phyloP scores from a whole-genome alignment of 2,329 filamentous ascomycete genomes.

The Lojkania enalia region DNA sequence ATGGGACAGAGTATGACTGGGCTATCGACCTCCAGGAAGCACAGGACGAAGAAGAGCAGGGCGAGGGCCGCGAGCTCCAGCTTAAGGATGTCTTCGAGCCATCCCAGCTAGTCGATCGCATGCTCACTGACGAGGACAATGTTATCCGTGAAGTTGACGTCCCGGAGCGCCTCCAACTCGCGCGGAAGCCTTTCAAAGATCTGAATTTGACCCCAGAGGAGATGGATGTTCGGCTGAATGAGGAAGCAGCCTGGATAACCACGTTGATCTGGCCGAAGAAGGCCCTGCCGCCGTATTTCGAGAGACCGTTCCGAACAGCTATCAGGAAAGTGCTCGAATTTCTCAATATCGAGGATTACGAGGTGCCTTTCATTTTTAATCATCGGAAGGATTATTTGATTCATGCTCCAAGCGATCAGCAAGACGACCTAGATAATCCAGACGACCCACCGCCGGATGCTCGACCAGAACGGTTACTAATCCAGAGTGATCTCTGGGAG shows the following conservation, averaged over 20 bases:
- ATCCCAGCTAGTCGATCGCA: conserved; percentile 88
- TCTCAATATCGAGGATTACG: conserved; percentile 90
- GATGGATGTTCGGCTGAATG: conserved; percentile 63
- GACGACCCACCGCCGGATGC: conserved; percentile 73
- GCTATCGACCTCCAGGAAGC: conserved; percentile 87
- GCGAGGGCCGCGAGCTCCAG: conserved; percentile 82
- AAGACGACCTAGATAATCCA: conserved; percentile 61
- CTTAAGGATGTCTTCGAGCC: conserved; percentile 98
- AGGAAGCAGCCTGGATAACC: conserved; percentile 91
- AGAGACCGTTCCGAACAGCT: conserved; percentile 81
- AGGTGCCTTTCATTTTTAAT: conserved; percentile 97
- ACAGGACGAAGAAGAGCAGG: conserved; percentile 74
- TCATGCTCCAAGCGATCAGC: conserved; percentile 70
- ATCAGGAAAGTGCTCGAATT: conserved; percentile 93
- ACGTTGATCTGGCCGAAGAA: conserved; percentile 90
- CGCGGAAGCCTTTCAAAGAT: conserved; percentile 84
- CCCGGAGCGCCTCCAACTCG: conserved; percentile 91
- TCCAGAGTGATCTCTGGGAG: conserved; percentile 92
- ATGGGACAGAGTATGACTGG: conserved; percentile 95
- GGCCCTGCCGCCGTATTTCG: conserved; percentile 69
- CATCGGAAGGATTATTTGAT: conserved; percentile 98
- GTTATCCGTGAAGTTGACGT: conserved; percentile 85
- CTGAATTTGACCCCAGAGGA: conserved; percentile 80
- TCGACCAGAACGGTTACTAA: conserved; percentile 82
- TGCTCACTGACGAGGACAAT: conserved; percentile 95